These are phyloP conservation scores for Mycena vulgaris DNA, from an alignment of 768 basidiomycete genomes.

Conservation along the genomic window DNA sequence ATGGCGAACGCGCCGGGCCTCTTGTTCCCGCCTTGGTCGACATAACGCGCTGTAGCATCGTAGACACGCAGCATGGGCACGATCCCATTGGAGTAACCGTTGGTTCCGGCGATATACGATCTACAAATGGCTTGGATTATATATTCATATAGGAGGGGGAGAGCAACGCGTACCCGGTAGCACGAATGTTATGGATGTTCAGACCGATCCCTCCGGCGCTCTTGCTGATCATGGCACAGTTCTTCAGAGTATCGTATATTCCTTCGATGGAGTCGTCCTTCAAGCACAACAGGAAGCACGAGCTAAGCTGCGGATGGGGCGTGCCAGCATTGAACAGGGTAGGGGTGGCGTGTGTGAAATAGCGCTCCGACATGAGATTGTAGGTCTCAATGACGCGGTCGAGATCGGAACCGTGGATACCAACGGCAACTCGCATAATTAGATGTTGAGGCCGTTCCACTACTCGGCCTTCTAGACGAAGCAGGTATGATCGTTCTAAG, in stretches of 20 bases:
- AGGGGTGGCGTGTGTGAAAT: constrained; percentile 98
- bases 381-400: constrained; percentile 94
- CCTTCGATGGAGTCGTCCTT: constrained; percentile 99
- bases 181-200: constrained; percentile 96
- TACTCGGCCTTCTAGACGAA: constrained; percentile 93
- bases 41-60: constrained; percentile 98
- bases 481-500: constrained; percentile 96
- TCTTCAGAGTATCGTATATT: constrained; percentile 99
- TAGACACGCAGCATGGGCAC: constrained; percentile 99
- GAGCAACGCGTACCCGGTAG: constrained; percentile 80
- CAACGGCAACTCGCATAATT: constrained; percentile 99
- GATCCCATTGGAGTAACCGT: constrained; percentile 99
- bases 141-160: neutral
- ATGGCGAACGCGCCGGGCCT: constrained; percentile 99
- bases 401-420: constrained; percentile 93
- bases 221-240: constrained; percentile 99
- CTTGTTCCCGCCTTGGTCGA: constrained; percentile 99
- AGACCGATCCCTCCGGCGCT: constrained; percentile 99
- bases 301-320: constrained; percentile 93
- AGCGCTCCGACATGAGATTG: constrained; percentile 97
- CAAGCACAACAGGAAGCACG: constrained; percentile 98
- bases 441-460: constrained; percentile 99
- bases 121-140: constrained; percentile 54
- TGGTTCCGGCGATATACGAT: constrained; percentile 98
- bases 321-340: constrained; percentile 99